Percentiles rank a stretch among this genome's conserved stretches.
phyloP scores from a whole-genome alignment of 768 basidiomycete species.

The Lactarius evosmus region DNA sequence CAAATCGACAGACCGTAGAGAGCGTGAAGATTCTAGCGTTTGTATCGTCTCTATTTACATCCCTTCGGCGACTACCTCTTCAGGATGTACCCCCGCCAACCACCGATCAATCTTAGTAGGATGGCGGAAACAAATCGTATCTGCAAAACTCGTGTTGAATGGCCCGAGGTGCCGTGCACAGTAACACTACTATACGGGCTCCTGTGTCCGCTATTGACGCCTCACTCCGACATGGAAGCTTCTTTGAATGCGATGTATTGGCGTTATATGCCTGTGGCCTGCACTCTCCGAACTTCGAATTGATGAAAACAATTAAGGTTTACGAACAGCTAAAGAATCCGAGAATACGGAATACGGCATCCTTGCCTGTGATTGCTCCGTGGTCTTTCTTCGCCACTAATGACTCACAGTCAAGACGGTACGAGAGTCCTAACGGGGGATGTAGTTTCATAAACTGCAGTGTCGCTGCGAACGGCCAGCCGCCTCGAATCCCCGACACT shows the following conservation, averaged over 20 bases:
- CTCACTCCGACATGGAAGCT: constrained; percentile 7
- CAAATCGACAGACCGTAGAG: background rate
- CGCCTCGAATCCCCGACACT: constrained; percentile 5
- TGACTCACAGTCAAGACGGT: background rate
- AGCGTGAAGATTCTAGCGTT: background rate
- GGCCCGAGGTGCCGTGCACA: background rate
- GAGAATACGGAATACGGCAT: constrained; percentile 2
- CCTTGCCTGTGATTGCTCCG: background rate
- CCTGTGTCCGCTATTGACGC: constrained; percentile 8
- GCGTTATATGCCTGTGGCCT: constrained; percentile 1
- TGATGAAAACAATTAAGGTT: constrained; percentile 8
- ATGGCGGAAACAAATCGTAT: constrained; percentile 9
- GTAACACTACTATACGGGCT: background rate
- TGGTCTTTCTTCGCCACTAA: constrained; percentile 1
- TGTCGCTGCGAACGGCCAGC: background rate
- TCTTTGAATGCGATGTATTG: background rate
- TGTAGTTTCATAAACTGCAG: constrained; percentile 7
- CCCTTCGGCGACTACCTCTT: background rate
- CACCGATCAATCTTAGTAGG: constrained; percentile 1
- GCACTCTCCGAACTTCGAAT: constrained; percentile 3
- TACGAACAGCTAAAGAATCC: constrained; percentile 1
- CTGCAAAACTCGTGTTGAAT: constrained; percentile 1
- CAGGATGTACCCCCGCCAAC: background rate
- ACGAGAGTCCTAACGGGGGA: background rate
- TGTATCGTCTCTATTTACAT: background rate